These are phyloP conservation scores for Yamadazyma mexicana DNA, from an alignment of 1,139 yeast genomes.

Conservation along the genomic window DNA sequence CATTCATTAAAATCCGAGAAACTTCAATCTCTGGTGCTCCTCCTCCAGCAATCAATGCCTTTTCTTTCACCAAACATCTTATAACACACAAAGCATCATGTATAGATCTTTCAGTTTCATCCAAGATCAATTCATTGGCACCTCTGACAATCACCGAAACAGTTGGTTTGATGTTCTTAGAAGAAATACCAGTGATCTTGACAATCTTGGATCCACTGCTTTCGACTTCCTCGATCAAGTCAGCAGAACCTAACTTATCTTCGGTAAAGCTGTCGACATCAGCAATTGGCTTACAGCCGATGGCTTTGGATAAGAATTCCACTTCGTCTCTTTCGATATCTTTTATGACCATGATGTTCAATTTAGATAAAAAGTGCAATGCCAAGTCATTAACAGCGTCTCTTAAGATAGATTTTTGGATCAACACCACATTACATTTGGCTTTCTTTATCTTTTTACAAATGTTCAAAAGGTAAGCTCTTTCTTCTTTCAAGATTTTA, in stretches of 20 bases:
- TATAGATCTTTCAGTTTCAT: conserved; percentile 94
- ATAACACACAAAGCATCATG: conserved; percentile 98
- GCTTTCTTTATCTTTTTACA: conserved; percentile 96
- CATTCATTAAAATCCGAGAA: conserved; percentile 75
- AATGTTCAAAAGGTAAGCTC: conserved; percentile 89
- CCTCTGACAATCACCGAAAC: conserved; percentile 94
- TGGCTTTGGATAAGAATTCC: conserved; percentile 86
- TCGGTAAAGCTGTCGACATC: conserved; percentile 91
- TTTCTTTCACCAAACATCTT: conserved; percentile 91
- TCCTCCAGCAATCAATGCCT: conserved; percentile 96
- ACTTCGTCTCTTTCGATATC: conserved; percentile 97
- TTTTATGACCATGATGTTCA: conserved; percentile 90
- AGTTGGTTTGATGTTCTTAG: conserved; percentile 65
- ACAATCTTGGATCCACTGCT: conserved; percentile 92
- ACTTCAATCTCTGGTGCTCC: conserved; percentile 98
- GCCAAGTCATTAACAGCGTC: conserved; percentile 98
- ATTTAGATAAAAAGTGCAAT: conserved; percentile 86
- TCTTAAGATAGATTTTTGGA: conserved; percentile 91
- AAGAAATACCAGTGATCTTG: conserved; percentile 76
- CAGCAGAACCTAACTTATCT: conserved; percentile 90
- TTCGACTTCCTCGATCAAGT: conserved; percentile 87
- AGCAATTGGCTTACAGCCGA: conserved; percentile 95
- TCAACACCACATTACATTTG: conserved; percentile 89
- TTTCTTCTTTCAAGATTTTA: conserved; percentile 94
- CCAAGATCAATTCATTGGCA: conserved; percentile 84